Conservation (phyloP, 2,329 filamentous ascomycete species). For the Alternaria burnsii region DNA sequence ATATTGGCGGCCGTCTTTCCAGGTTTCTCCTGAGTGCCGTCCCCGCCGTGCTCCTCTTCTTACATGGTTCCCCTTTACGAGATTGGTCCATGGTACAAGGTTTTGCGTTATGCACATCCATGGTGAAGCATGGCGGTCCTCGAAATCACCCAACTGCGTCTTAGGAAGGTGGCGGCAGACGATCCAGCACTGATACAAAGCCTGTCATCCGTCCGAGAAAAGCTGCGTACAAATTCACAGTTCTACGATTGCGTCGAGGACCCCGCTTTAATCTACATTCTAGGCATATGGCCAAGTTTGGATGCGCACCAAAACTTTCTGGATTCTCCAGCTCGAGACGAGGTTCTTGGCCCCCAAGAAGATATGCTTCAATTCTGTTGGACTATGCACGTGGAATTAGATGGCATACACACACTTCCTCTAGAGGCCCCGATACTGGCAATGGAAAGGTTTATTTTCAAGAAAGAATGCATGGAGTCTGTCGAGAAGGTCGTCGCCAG, state of each 20-base stretch:
- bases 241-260: conserved; percentile 45
- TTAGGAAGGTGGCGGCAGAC: conserved; percentile 29
- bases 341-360: conserved; percentile 42
- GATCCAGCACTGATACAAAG: conserved; percentile 36
- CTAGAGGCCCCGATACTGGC: conserved; percentile 38
- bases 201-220: conserved; percentile 40
- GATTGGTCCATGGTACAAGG: conserved; percentile 36
- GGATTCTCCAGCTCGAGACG: conserved; percentile 34
- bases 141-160: conserved; percentile 40
- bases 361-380: conserved; percentile 41
- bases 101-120: conserved; percentile 19
- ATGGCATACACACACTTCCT: conserved; percentile 30
- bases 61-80: conserved; percentile 14
- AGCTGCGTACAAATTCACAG: conserved; percentile 36
- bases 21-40: neutral
- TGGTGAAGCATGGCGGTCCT: conserved; percentile 37
- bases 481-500: conserved; percentile 22
- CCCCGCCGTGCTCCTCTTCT: neutral
- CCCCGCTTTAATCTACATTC: conserved; percentile 40
- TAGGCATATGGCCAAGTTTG: conserved; percentile 43
- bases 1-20: neutral
- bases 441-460: conserved; percentile 31
- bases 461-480: conserved; percentile 19
- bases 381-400: conserved; percentile 38
- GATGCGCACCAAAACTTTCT: conserved; percentile 40